These are phyloP conservation scores for Dissoconium aciculare DNA, from an alignment of 2,329 filamentous ascomycete genomes.

Conservation along the genomic window DNA sequence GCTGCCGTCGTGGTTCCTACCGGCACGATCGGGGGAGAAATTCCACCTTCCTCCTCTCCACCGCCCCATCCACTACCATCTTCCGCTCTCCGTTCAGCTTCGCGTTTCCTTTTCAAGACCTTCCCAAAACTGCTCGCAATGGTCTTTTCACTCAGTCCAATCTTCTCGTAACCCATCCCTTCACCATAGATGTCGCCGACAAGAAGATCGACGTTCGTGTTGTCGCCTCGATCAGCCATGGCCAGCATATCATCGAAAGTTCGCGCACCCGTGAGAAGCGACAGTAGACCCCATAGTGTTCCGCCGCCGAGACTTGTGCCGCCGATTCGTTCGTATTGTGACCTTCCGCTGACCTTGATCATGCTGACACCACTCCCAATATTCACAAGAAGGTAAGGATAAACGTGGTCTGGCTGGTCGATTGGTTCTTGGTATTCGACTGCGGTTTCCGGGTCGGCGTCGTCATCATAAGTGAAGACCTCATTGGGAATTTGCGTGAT, in stretches of 20 bases:
- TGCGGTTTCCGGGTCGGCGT: slow-evolving; percentile 44
- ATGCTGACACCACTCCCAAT: slow-evolving; percentile 95
- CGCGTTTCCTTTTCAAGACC: slow-evolving; percentile 81
- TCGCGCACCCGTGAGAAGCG: slow-evolving; percentile 77
- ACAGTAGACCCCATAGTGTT: slow-evolving; percentile 92
- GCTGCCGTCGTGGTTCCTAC: slow-evolving; percentile 20
- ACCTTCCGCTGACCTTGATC: slow-evolving; percentile 86
- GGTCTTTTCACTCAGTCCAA: slow-evolving; percentile 85
- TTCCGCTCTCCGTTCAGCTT: slow-evolving; percentile 65
- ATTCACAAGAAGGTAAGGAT: slow-evolving; percentile 94
- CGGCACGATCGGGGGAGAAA: slow-evolving; percentile 22
- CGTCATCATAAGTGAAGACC: slow-evolving; percentile 91
- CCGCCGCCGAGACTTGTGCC: slow-evolving; percentile 90
- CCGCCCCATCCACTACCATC: slow-evolving; percentile 48
- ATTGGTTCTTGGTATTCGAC: slow-evolving; percentile 73
- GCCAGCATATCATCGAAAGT: slow-evolving; percentile 97
- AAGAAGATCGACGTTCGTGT: slow-evolving; percentile 84
- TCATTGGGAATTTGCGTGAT: slow-evolving; percentile 95
- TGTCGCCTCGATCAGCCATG: slow-evolving; percentile 82
- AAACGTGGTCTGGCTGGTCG: slow-evolving; percentile 74
- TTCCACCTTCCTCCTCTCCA: slow-evolving; percentile 29
- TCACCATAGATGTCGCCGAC: slow-evolving; percentile 98
- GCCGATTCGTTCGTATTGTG: slow-evolving; percentile 76
- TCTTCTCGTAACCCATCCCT: slow-evolving; percentile 87
- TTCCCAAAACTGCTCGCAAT: slow-evolving; percentile 96